Conservation (phyloP, 2,329 filamentous ascomycete species). For the Knufia fluminis region DNA sequence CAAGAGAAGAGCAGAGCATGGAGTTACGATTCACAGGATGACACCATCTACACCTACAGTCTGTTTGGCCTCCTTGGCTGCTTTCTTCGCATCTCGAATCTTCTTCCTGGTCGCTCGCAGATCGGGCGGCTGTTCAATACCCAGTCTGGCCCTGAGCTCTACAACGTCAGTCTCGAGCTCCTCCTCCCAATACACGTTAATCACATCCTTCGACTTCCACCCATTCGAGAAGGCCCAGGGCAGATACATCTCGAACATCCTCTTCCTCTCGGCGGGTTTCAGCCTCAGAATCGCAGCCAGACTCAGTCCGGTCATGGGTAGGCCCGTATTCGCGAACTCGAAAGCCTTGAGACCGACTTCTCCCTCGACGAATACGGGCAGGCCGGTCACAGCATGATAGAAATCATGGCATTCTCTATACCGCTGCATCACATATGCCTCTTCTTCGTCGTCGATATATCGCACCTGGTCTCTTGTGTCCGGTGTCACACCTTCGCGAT, state of each 20-base stretch:
- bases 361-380: constrained; percentile 87
- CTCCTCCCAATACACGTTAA: constrained; percentile 98
- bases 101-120: constrained; percentile 65
- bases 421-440: constrained; percentile 96
- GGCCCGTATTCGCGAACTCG: constrained; percentile 85
- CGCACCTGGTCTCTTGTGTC: constrained; percentile 75
- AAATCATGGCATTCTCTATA: constrained; percentile 98
- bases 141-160: constrained; percentile 62
- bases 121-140: constrained; percentile 83
- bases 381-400: constrained; percentile 85
- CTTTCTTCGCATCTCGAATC: constrained; percentile 60
- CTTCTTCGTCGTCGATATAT: constrained; percentile 91
- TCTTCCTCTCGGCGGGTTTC: constrained; percentile 52
- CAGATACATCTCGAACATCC: constrained; percentile 66
- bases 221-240: constrained; percentile 91
- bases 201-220: constrained; percentile 63
- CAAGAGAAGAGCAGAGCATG: too few species aligned
- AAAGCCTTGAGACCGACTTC: constrained; percentile 97
- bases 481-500: constrained; percentile 83
- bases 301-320: constrained; percentile 90
- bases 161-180: constrained; percentile 74
- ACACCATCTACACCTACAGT: constrained; percentile 12
- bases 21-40: not conserved
- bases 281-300: constrained; percentile 60
- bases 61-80: constrained; percentile 44